phyloP scores from a whole-genome alignment of 495 filamentous ascomycete genomes.

The Tuber melanosporum region DNA sequence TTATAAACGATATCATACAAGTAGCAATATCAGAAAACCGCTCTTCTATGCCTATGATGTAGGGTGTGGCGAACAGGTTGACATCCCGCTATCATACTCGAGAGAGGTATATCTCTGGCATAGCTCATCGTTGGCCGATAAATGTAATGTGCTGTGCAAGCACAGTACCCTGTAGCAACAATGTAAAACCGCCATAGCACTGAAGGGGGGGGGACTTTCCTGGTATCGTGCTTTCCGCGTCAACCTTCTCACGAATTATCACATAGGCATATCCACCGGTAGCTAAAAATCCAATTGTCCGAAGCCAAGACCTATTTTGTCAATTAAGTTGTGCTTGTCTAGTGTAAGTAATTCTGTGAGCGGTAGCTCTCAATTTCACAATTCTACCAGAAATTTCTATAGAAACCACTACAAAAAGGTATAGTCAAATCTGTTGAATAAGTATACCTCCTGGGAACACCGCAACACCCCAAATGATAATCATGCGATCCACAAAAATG shows the following conservation, averaged over 20 bases:
- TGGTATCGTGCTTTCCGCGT: neutral
- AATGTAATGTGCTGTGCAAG: neutral
- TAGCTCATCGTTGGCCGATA: too few species aligned
- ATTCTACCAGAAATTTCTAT: neutral
- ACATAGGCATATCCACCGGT: neutral
- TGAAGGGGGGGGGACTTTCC: neutral
- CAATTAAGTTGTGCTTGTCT: neutral
- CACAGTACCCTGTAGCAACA: neutral
- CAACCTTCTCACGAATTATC: neutral
- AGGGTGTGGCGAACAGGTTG: neutral
- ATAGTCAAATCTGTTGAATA: too few species aligned
- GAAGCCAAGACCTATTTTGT: neutral
- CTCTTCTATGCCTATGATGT: neutral
- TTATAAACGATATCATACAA: neutral
- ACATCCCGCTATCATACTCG: neutral
- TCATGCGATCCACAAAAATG: too few species aligned
- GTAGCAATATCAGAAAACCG: neutral
- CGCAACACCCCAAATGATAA: too few species aligned
- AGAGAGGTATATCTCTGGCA: neutral
- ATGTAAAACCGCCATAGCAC: neutral
- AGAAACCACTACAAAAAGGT: neutral
- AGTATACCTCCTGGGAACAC: too few species aligned
- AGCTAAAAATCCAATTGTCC: neutral
- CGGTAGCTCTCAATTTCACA: neutral
- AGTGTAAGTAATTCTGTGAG: neutral